Evolutionary conservation across 148 eudicot genomes (phyloP), one percentile per base, ranked within the genome.

Genomic region (Vaccinium darrowii): DNA sequence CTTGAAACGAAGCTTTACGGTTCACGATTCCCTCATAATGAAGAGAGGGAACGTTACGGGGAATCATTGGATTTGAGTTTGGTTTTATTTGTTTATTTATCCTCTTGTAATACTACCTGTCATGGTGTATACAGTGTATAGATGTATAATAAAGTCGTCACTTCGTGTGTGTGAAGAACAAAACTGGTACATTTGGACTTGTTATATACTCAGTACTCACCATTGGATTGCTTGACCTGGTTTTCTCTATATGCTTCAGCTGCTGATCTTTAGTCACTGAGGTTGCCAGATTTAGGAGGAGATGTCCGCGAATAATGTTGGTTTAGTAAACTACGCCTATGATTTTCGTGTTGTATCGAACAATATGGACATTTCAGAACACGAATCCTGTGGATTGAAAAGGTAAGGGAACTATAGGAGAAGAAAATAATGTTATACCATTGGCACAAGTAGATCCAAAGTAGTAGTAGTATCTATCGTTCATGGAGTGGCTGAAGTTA

Each of bases 41-140:
- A 23, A 23, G 53, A 12, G 74, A 30, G 60, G 58, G 65, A 47
- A 81, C 63, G 10, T 19, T 49, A 8, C 19, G 51, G 12, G 11
- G 43, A 49, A 14, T 67, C 7, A 15, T 49, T 63, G 30, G 11
- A 65, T 71, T 18, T 18, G 58, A 53, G 79, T 83, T 83, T 21
- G 13, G 54, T n/a, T 81, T 81, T 81, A 14, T 80, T 80, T 8
- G 7, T 73, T 53, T 53, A 33, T 83, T 73, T 54, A 52, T 84
- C 73, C 63, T 80, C 83, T 72, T 60, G n/a, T 21, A 79, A 78
- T 78, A 71, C 76, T 53, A 78, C 52, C 53, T 79, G 76, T 82
- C 72, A 49, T 9, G 84, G 54, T 82, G 39, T 30, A 62, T 84
- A 75, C 47, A 43, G 47, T 43, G 19, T 47, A 53, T 52, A 71